Conservation (phyloP, 2,329 filamentous ascomycete genomes). For the Malbranchea zuffiana region DNA sequence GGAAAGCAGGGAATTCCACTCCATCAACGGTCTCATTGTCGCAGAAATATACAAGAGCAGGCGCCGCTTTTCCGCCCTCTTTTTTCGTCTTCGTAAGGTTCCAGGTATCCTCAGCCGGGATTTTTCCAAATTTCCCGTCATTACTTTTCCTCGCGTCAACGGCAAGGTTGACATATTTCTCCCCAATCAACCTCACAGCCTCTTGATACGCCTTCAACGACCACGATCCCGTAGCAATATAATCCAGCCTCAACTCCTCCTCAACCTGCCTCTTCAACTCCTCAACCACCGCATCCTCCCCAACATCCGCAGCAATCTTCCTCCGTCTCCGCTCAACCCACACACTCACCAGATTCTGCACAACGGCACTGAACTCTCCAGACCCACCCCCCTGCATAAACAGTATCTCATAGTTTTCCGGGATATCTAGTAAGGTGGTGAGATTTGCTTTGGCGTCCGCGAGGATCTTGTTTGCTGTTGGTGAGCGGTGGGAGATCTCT, state of each 20-base stretch:
- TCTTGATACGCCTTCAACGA: constrained; percentile 82
- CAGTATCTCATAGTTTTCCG: constrained; percentile 74
- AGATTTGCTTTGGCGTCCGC: constrained; percentile 67
- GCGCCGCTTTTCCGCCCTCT: constrained; percentile 37
- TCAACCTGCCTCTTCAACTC: constrained; percentile 55
- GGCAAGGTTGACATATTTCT: constrained; percentile 66
- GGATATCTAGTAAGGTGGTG: constrained; percentile 64
- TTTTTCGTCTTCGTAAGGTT: constrained; percentile 53
- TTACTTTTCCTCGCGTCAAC: constrained; percentile 54
- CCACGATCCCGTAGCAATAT: constrained; percentile 84
- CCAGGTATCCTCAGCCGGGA: constrained; percentile 69
- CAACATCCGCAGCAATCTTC: constrained; percentile 44
- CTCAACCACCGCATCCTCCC: constrained; percentile 48
- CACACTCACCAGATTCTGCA: constrained; percentile 72
- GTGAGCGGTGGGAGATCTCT: constrained; percentile 82
- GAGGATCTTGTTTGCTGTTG: constrained; percentile 66
- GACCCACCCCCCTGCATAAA: constrained; percentile 82
- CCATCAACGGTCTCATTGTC: constrained; percentile 86
- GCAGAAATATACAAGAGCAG: constrained; percentile 74
- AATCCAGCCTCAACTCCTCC: constrained; percentile 69
- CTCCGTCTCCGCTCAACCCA: constrained; percentile 65
- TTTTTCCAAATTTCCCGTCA: constrained; percentile 73
- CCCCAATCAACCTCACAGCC: constrained; percentile 63
- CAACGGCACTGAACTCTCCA: constrained; percentile 71
- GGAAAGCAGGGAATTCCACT: constrained; percentile 73